Percentiles rank a stretch among this genome's conserved stretches.
Conservation (phyloP, 75 land plant species). For the Chamaecyparis obtusa region DNA sequence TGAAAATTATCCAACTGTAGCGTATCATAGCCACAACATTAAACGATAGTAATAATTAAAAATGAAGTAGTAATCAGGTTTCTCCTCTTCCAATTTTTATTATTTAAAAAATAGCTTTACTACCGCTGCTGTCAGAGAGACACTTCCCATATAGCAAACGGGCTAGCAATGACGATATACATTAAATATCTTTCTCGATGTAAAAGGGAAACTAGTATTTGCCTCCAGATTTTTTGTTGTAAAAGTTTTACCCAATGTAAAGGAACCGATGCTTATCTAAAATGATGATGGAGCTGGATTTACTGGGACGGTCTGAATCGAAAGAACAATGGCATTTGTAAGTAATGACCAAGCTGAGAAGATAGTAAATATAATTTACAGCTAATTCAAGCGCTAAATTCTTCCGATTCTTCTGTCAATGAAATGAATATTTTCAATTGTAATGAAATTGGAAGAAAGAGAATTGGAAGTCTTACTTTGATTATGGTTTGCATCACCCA, state of each 20-base stretch:
- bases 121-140: too few species aligned
- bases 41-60: too few species aligned
- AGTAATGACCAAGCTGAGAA: background rate
- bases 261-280: background rate
- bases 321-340: background rate
- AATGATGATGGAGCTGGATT: background rate
- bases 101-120: too few species aligned
- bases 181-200: too few species aligned
- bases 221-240: too few species aligned
- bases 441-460: background rate
- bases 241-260: background rate
- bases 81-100: background rate
- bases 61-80: too few species aligned
- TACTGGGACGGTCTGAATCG: background rate
- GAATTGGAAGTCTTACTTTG: background rate
- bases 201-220: too few species aligned
- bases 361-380: background rate
- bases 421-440: background rate
- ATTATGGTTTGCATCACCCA: background rate
- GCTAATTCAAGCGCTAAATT: background rate
- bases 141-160: too few species aligned
- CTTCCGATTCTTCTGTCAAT: background rate
- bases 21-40: too few species aligned
- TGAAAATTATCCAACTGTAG: too few species aligned
- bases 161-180: too few species aligned